Base-by-base conservation (phyloP, 257 asterid genomes). In the Nicotiana benthamiana region DNA sequence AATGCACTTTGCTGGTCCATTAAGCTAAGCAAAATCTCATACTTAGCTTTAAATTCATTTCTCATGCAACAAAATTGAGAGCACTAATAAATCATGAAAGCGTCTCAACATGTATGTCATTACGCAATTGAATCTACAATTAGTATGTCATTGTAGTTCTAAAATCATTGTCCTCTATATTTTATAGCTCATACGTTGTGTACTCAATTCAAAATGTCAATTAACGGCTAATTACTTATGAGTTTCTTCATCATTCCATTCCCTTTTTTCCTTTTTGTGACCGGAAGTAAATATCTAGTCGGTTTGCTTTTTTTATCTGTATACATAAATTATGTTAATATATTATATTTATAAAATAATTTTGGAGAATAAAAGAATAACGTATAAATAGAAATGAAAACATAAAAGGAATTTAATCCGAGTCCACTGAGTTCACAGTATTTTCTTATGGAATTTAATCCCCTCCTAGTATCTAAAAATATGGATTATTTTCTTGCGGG, bases 11-110 rank as follows among this genome's bases (percentile, higher is more conserved):
- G 90, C 88, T 87, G 84, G 17, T 18, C 84, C 84, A 80, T 83
- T 83, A 85, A 87, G 90, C 90, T 82, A 85, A 87, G 84, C 83
- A 87, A 85, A 40, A 22, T 72, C 52, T 81, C 34, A 48, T 9
- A 68, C 57, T 40, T 61, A 34, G 75, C 59, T 68, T 53, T 30
- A 66, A 48, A 16, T 76, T 43, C 54, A 8, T 66, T 80, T 63
- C 68, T 43, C 80, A 77, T 59, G 54, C 81, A 77, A 34, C 26
- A 32, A 56, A 36, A 36, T 59, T 59, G 34, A 26, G 9, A 32
- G 57, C 34, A 62, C 16, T 56, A 40, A 32, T 56, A 40, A 32
- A 20, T 56, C 72, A 24, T 77, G 72, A 46, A 43, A 36, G n/a
- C 1, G n/a, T 11, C 27, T 66, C 9, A 9, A 40, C 56, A 11